Evolutionary conservation across 2,329 filamentous ascomycete genomes (phyloP).

Genomic region (Ilyonectria destructans): DNA sequence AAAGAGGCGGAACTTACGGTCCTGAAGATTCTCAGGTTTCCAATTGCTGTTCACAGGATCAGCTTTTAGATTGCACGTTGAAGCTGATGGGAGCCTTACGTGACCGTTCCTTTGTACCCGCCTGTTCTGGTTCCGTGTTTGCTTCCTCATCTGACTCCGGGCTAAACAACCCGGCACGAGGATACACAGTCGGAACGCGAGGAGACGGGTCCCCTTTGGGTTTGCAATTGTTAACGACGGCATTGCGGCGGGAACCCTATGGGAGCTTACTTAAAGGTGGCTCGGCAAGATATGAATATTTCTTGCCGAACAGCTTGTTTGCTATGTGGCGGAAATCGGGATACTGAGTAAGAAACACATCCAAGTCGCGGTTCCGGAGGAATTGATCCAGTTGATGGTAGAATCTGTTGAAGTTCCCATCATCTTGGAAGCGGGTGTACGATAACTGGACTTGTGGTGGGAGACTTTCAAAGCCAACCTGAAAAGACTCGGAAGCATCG

Average conservation of each 20-base stretch:
- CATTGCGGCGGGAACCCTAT: not conserved
- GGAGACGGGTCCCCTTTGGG: not conserved
- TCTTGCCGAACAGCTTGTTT: constrained; percentile 40
- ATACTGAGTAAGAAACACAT: constrained; percentile 41
- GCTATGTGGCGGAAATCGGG: constrained; percentile 30
- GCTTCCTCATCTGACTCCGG: not conserved
- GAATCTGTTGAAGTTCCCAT: constrained; percentile 26
- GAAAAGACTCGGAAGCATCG: constrained; percentile 29
- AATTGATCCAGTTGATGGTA: constrained; percentile 33
- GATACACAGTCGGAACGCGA: not conserved
- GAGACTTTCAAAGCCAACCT: constrained; percentile 33
- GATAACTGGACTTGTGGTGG: constrained; percentile 33
- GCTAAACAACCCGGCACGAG: not conserved
- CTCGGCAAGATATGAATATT: constrained; percentile 31
- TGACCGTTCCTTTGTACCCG: not conserved
- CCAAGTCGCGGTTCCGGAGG: constrained; percentile 34
- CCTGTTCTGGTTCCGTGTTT: not conserved
- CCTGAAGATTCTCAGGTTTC: constrained; percentile 13
- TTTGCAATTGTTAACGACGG: not conserved
- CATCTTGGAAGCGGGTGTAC: constrained; percentile 29
- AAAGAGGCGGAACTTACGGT: not conserved
- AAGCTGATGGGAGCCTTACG: not conserved
- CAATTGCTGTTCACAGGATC: not conserved
- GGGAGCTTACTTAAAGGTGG: not conserved
- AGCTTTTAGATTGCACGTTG: not conserved